Evolutionary conservation across 805 yeast species (phyloP).

Genomic region (Metschnikowia drakensbergensis): DNA sequence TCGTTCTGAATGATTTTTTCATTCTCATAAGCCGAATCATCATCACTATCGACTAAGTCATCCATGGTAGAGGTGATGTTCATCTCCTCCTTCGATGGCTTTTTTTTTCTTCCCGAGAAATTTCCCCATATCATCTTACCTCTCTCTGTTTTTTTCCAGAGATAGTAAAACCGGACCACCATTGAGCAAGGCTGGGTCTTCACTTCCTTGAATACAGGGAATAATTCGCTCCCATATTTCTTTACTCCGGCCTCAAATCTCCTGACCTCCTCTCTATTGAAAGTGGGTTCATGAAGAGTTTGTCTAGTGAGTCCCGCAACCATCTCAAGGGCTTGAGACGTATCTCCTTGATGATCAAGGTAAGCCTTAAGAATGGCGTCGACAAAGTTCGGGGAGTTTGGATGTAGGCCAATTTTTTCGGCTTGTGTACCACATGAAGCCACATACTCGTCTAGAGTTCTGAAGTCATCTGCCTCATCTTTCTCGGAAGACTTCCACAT

Average conservation of each 20-base stretch:
- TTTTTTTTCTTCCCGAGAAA: slow-evolving; percentile 68
- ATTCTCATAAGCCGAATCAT: slow-evolving; percentile 67
- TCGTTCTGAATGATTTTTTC: slow-evolving; percentile 42
- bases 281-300: slow-evolving; percentile 71
- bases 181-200: slow-evolving; percentile 67
- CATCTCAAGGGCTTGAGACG: slow-evolving; percentile 43
- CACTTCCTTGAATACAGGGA: slow-evolving; percentile 69
- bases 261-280: slow-evolving; percentile 57
- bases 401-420: slow-evolving; percentile 45
- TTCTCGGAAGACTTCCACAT: slow-evolving; percentile 57
- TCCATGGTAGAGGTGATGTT: slow-evolving; percentile 27
- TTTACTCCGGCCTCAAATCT: slow-evolving; percentile 73
- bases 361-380: slow-evolving; percentile 65
- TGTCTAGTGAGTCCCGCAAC: slow-evolving; percentile 51
- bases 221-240: slow-evolving; percentile 72
- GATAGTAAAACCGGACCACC: slow-evolving; percentile 81
- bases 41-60: slow-evolving; percentile 58
- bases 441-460: slow-evolving; percentile 51
- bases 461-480: slow-evolving; percentile 24
- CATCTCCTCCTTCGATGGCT: slow-evolving; percentile 26
- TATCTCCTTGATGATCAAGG: slow-evolving; percentile 50
- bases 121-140: slow-evolving; percentile 84
- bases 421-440: slow-evolving; percentile 57
- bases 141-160: slow-evolving; percentile 83
- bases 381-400: slow-evolving; percentile 74